Evolutionary conservation across 768 basidiomycete genomes (phyloP).

Genomic region (Ramaria sp.): DNA sequence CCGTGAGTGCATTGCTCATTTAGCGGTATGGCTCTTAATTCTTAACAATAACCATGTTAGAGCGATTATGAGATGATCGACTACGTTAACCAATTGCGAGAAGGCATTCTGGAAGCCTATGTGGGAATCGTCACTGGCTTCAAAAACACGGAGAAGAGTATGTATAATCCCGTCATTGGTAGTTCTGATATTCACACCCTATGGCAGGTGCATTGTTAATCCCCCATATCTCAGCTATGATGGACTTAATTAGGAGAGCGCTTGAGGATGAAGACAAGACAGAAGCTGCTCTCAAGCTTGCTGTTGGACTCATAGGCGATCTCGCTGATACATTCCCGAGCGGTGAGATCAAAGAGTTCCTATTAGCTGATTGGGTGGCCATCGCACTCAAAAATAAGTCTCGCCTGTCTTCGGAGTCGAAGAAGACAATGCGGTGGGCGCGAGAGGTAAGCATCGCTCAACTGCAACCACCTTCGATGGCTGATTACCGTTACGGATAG

Average conservation of each 20-base stretch:
- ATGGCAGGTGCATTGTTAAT: constrained; percentile 44
- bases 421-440: constrained; percentile 89
- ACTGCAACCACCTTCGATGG: background rate
- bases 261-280: constrained; percentile 74
- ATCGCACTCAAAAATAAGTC: constrained; percentile 61
- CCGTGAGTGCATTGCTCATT: constrained; percentile 37
- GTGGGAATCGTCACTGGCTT: constrained; percentile 89
- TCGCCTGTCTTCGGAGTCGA: constrained; percentile 67
- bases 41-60: constrained; percentile 22
- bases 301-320: constrained; percentile 85
- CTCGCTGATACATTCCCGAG: constrained; percentile 79
- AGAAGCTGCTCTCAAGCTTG: constrained; percentile 63
- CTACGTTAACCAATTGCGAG: constrained; percentile 81
- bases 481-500: constrained; percentile 24
- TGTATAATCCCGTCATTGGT: constrained; percentile 11
- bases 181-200: constrained; percentile 10
- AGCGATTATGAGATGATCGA: constrained; percentile 86
- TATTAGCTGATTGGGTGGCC: constrained; percentile 75
- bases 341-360: constrained; percentile 68
- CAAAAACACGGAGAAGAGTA: constrained; percentile 76
- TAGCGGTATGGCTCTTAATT: constrained; percentile 3
- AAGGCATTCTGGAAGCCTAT: constrained; percentile 95
- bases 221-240: constrained; percentile 59
- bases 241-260: constrained; percentile 74
- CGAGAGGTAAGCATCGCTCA: constrained; percentile 51